These are phyloP conservation scores for Caloboletus firmus DNA, from an alignment of 1,284 basidiomycete genomes.

Conservation along the genomic window DNA sequence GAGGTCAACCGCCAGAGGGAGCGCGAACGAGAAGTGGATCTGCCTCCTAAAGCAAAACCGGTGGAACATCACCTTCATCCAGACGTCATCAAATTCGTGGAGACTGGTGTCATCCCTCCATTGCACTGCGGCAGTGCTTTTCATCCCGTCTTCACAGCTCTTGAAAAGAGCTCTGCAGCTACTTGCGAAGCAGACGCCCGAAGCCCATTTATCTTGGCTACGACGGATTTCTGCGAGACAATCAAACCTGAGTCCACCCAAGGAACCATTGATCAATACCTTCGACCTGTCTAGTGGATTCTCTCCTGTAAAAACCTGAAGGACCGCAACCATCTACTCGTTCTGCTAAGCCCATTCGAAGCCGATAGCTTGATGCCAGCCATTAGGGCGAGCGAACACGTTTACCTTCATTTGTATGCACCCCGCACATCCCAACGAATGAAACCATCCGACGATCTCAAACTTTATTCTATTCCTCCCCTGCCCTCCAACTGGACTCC, in stretches of 20 bases:
- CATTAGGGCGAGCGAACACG: slow-evolving; percentile 31
- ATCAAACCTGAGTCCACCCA: neutral
- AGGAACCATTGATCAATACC: slow-evolving; percentile 27
- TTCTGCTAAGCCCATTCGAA: slow-evolving; percentile 46
- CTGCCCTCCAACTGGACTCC: neutral
- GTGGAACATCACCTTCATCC: neutral
- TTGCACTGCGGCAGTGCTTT: neutral
- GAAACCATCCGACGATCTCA: slow-evolving; percentile 39
- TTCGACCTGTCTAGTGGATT: slow-evolving; percentile 45
- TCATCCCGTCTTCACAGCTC: slow-evolving; percentile 6
- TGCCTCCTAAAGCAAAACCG: neutral
- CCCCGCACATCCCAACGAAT: slow-evolving; percentile 37
- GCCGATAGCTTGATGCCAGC: slow-evolving; percentile 39
- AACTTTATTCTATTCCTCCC: slow-evolving; percentile 36
- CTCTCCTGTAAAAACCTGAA: slow-evolving; percentile 20
- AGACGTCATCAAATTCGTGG: slow-evolving; percentile 22
- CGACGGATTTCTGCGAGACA: slow-evolving; percentile 23
- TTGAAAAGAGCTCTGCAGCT: neutral
- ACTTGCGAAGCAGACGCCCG: slow-evolving; percentile 7
- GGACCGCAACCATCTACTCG: slow-evolving; percentile 13
- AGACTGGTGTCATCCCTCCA: slow-evolving; percentile 13
- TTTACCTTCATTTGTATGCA: slow-evolving; percentile 43
- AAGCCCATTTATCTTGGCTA: slow-evolving; percentile 21
- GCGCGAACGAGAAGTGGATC: neutral
- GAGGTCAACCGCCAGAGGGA: neutral